Conservation (phyloP, 192 early-diverging fungal genomes). For the Entomortierella chlamydospora region DNA sequence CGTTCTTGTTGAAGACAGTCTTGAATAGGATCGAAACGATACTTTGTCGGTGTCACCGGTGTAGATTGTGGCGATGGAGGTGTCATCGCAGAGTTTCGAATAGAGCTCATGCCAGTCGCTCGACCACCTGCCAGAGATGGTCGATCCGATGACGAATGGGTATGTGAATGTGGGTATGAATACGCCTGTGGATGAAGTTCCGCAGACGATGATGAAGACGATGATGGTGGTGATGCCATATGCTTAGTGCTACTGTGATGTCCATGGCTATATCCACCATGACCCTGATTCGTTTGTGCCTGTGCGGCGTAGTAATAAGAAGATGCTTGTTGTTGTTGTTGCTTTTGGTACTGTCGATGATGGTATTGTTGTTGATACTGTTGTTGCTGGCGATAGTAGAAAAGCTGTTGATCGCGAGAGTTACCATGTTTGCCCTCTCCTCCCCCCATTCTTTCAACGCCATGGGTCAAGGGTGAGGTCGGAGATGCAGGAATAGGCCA, state of each 20-base stretch:
- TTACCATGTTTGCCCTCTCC: not conserved
- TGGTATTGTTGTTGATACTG: constrained; percentile 46
- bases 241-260: constrained; percentile 6
- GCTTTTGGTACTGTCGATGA: constrained; percentile 23
- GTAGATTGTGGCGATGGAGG: constrained; percentile 40
- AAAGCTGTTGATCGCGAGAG: constrained; percentile 34
- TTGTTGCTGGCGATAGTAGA: constrained; percentile 42
- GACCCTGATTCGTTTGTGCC: constrained; percentile 3
- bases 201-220: constrained; percentile 12
- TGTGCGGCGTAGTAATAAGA: constrained; percentile 23
- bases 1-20: constrained; percentile 43
- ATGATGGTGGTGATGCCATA: constrained; percentile 12
- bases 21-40: constrained; percentile 44
- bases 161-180: constrained; percentile 30
- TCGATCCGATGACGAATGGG: constrained; percentile 4
- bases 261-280: not conserved
- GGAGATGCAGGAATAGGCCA: constrained; percentile 30
- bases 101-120: not conserved
- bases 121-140: constrained; percentile 2
- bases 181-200: constrained; percentile 27
- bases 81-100: constrained; percentile 10
- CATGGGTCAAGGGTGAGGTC: constrained; percentile 37
- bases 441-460: constrained; percentile 27
- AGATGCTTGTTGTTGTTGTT: constrained; percentile 14
- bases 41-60: constrained; percentile 33